Base-by-base conservation (phyloP, 495 filamentous ascomycete species). In the Thermochaetoides thermophila region DNA sequence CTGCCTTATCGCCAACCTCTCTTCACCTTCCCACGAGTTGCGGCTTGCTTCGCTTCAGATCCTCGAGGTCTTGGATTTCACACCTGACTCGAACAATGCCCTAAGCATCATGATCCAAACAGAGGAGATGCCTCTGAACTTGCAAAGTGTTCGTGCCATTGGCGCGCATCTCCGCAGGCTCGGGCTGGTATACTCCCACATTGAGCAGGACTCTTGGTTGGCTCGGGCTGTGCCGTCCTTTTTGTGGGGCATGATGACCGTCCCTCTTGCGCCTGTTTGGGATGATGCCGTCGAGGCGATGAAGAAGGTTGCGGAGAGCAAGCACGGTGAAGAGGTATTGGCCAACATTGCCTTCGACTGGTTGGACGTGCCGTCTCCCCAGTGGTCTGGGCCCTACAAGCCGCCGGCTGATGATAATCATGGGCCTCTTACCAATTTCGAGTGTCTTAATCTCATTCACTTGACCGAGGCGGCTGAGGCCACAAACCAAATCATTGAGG, bases 101-200 rank as follows among this genome's bases (percentile, higher is more conserved):
- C 39, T 80, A 18, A 48, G 59, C 3, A 65, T 57, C 6, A 73
- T 73, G 68, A 46, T 81, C 6, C 68, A 80, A 36, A 70, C 84
- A 15, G 87, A 96, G 50, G 64, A 81, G 30, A 78, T 73, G n/a
- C 72, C 78, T 4, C 51, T 92, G 14, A 73, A 73, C 34, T 50
- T 95, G 3, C 71, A 89, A 33, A 84, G 76, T 19, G 67, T 70
- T 25, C 70, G 89, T 12, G 68, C 71, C 2, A 61, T 89, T 12
- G 73, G 82, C 6, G 87, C 95, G 66, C 76, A 87, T 35, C 69
- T 91, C 25, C 78, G 89, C 21, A 84, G 79, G 42, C 67, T 96
- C 19, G 57, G 55, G 62, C 73, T 29, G 49, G 69, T 37, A 43
- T 77, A 44, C 81, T 73, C 56, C 46, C 70, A 34, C 50, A 60